Evolutionary conservation across 2,329 filamentous ascomycete species (phyloP).

Genomic region (Pseudogymnoascus sp.): DNA sequence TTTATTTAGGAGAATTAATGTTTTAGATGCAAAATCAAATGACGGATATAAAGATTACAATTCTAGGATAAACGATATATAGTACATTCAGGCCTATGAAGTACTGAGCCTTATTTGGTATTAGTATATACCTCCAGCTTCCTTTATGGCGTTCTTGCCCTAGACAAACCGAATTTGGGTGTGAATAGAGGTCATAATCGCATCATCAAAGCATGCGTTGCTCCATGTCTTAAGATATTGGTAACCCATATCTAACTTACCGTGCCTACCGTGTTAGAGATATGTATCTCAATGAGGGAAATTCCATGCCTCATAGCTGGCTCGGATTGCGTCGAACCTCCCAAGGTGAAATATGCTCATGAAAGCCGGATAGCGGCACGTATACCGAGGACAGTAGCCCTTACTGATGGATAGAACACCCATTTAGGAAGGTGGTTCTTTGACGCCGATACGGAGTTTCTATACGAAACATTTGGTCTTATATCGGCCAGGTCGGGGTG

Average conservation of each 20-base stretch:
- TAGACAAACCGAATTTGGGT: too few relatives aligned
- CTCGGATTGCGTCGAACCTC: neutral
- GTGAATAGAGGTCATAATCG: too few relatives aligned
- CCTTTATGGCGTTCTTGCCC: too few relatives aligned
- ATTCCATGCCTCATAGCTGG: neutral
- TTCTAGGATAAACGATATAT: too few relatives aligned
- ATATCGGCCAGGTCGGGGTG: neutral
- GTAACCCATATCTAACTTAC: neutral
- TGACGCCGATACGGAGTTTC: neutral
- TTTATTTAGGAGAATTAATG: too few relatives aligned
- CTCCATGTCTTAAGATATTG: neutral
- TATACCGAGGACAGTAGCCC: neutral
- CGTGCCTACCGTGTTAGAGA: neutral
- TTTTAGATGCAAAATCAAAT: too few relatives aligned
- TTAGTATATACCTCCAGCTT: too few relatives aligned
- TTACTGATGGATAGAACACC: neutral
- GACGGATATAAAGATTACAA: too few relatives aligned
- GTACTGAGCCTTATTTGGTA: too few relatives aligned
- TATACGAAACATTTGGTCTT: neutral
- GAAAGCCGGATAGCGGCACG: neutral
- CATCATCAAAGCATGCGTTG: too few relatives aligned
- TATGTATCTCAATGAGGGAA: neutral
- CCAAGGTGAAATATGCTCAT: neutral
- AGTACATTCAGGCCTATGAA: too few relatives aligned
- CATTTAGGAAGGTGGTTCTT: neutral